Evolutionary conservation across 805 yeast genomes (phyloP).

Genomic region (Myxozyma kluyveri): DNA sequence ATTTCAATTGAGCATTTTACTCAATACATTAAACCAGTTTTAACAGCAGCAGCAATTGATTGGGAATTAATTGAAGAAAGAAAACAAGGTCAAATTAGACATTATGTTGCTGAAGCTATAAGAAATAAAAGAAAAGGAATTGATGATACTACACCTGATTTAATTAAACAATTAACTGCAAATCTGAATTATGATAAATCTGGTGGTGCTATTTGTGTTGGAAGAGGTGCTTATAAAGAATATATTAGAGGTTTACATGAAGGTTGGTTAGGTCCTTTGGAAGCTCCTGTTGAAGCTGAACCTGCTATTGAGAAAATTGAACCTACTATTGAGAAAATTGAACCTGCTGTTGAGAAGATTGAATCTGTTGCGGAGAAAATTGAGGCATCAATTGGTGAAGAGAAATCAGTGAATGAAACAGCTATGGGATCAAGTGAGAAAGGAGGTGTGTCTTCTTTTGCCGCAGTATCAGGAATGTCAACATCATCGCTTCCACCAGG

Average conservation of each 20-base stretch:
- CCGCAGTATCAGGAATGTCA: constrained; percentile 16
- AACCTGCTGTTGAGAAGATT: background rate
- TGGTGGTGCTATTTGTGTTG: constrained; percentile 89
- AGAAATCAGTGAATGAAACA: background rate
- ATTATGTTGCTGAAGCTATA: constrained; percentile 75
- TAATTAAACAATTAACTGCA: constrained; percentile 28
- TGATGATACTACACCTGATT: constrained; percentile 35
- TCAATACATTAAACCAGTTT: constrained; percentile 77
- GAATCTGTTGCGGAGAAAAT: background rate
- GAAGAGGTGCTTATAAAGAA: constrained; percentile 95
- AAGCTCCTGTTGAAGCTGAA: constrained; percentile 41
- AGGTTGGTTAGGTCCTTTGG: constrained; percentile 90
- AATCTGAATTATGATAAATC: constrained; percentile 42
- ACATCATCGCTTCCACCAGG: constrained; percentile 7
- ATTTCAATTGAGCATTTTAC: constrained; percentile 71
- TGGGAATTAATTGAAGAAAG: constrained; percentile 71
- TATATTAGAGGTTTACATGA: constrained; percentile 88
- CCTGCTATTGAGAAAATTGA: background rate
- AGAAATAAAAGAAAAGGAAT: constrained; percentile 59
- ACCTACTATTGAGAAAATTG: background rate
- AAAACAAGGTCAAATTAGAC: constrained; percentile 86
- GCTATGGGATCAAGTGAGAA: background rate
- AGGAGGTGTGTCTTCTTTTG: constrained; percentile 12
- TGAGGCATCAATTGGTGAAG: background rate
- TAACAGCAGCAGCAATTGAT: constrained; percentile 81